These are phyloP conservation scores for Debaryomyces nepalensis DNA, from an alignment of 1,139 yeast genomes.

Conservation along the genomic window DNA sequence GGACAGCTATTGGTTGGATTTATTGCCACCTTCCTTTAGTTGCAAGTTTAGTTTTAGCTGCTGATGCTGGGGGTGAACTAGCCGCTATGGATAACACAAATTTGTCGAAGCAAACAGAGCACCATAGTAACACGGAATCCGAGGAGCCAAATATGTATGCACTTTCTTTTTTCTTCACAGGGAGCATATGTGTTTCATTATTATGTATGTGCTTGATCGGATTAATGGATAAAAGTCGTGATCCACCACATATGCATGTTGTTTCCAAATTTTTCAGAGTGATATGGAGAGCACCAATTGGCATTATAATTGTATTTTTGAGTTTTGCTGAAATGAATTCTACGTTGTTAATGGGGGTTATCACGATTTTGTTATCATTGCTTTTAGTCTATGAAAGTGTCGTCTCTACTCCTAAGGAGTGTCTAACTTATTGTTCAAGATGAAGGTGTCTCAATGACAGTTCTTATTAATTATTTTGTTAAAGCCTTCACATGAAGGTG, in stretches of 20 bases:
- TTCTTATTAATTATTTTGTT: no score
- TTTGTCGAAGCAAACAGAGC: constrained; percentile 13
- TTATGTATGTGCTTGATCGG: constrained; percentile 42
- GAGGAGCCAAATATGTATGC: constrained; percentile 39
- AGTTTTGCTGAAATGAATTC: constrained; percentile 51
- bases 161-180: constrained; percentile 52
- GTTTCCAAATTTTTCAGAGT: constrained; percentile 45
- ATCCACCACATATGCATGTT: constrained; percentile 34
- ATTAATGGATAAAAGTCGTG: constrained; percentile 42
- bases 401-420: constrained; percentile 31
- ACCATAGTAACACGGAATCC: constrained; percentile 20
- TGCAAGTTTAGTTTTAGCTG: constrained; percentile 57
- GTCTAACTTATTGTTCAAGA: constrained; percentile 8
- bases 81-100: constrained; percentile 25
- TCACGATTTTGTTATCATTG: constrained; percentile 36
- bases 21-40: constrained; percentile 58
- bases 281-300: constrained; percentile 44
- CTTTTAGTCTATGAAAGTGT: constrained; percentile 43
- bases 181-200: constrained; percentile 51
- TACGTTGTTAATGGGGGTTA: constrained; percentile 50
- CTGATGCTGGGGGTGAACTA: constrained; percentile 66
- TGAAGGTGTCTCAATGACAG: not conserved
- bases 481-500: no score
- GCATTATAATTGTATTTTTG: constrained; percentile 43
- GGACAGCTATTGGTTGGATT: constrained; percentile 53